Evolutionary conservation across 2,329 filamentous ascomycete species (phyloP).

Genomic region (Nigrospora sphaerica): DNA sequence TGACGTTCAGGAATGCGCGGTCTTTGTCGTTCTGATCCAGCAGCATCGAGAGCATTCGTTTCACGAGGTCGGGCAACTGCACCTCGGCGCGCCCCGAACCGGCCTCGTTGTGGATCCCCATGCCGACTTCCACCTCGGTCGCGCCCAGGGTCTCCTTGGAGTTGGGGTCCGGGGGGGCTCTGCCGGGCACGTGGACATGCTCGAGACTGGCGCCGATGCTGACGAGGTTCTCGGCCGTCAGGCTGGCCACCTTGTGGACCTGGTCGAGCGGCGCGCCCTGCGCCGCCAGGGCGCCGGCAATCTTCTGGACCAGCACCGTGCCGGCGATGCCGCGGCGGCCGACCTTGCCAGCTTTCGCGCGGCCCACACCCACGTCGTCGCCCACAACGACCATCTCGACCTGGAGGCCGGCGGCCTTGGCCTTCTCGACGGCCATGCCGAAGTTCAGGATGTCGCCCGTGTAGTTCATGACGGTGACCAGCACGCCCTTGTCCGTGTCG

Average conservation of each 20-base stretch:
- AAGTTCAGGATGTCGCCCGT: conserved; percentile 89
- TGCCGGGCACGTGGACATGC: conserved; percentile 89
- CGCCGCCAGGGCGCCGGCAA: conserved; percentile 75
- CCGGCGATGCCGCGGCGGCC: conserved; percentile 86
- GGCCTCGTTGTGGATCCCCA: conserved; percentile 72
- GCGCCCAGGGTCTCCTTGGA: conserved; percentile 48
- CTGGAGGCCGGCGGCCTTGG: conserved; percentile 66
- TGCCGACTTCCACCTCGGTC: conserved; percentile 59
- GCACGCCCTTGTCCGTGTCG: conserved; percentile 62
- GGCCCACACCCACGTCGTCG: conserved; percentile 86
- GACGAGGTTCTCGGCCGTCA: conserved; percentile 69
- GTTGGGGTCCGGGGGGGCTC: conserved; percentile 41
- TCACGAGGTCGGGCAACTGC: conserved; percentile 47
- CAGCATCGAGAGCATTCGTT: conserved; percentile 63
- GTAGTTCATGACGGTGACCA: conserved; percentile 96
- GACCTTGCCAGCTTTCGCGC: conserved; percentile 79
- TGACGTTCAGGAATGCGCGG: conserved; percentile 61
- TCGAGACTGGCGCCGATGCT: conserved; percentile 80
- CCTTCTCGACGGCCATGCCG: conserved; percentile 89
- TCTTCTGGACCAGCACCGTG: conserved; percentile 86
- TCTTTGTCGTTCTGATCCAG: conserved; percentile 60
- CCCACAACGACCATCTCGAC: conserved; percentile 89
- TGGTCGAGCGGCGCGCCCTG: conserved; percentile 61
- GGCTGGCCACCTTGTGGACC: conserved; percentile 63
- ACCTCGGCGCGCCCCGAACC: conserved; percentile 46